Evolutionary conservation across 1,284 basidiomycete species (phyloP).

Genomic region (Takashimella koratensis): DNA sequence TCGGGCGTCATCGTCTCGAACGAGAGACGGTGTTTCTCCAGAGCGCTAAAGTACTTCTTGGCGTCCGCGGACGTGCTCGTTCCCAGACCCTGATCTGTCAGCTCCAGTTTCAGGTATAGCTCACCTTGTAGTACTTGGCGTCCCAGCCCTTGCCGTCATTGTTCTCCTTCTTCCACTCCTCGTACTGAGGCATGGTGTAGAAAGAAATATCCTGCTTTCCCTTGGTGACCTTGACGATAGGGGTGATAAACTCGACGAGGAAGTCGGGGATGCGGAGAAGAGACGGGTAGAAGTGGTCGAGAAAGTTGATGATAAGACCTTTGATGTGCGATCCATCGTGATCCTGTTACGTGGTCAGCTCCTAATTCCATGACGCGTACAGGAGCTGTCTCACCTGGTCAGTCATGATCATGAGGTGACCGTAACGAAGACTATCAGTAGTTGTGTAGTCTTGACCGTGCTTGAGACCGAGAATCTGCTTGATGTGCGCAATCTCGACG

Average conservation of each 20-base stretch:
- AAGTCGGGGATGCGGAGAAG: conserved; percentile 88
- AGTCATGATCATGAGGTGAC: conserved; percentile 98
- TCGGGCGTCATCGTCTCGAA: conserved; percentile 78
- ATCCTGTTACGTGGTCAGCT: conserved; percentile 61
- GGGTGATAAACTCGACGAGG: conserved; percentile 97
- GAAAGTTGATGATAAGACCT: conserved; percentile 95
- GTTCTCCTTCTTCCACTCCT: conserved; percentile 81
- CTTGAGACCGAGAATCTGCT: conserved; percentile 95
- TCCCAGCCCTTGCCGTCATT: conserved; percentile 81
- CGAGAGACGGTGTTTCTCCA: conserved; percentile 90
- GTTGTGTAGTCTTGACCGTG: conserved; percentile 85
- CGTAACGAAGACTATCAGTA: conserved; percentile 77
- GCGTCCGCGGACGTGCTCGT: conserved; percentile 86
- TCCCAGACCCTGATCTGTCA: conserved; percentile 74
- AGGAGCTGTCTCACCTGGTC: conserved; percentile 82
- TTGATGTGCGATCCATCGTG: conserved; percentile 99
- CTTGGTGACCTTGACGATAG: conserved; percentile 90
- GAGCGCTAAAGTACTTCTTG: conserved; percentile 87
- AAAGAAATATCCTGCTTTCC: conserved; percentile 79
- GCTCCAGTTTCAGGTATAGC: conserved; percentile 18
- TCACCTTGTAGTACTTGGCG: conserved; percentile 93
- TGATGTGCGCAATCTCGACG: conserved; percentile 93
- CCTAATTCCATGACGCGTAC: no score
- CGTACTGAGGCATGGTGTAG: conserved; percentile 97
- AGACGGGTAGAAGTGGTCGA: conserved; percentile 96